Percentiles rank a stretch among this genome's conserved stretches.
phyloP scores from a whole-genome alignment of 306 rosid species.

The Betula pendula region DNA sequence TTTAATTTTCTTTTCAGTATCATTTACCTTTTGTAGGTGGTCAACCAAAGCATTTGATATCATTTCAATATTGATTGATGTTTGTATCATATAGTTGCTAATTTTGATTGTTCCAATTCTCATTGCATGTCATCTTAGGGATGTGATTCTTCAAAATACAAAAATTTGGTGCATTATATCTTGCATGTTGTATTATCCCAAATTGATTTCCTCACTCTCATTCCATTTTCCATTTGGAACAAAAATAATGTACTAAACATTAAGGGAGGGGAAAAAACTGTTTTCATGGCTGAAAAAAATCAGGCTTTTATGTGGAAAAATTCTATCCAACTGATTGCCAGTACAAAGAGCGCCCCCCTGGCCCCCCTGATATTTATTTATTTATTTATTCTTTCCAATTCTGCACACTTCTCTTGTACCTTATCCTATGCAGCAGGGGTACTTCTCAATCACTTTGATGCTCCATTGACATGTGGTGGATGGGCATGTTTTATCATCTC shows the following conservation, averaged over 20 bases:
- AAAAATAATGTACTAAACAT: neutral
- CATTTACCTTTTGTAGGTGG: neutral
- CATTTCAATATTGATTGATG: neutral
- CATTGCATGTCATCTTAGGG: neutral
- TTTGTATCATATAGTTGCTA: neutral
- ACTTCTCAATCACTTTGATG: neutral
- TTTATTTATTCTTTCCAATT: neutral
- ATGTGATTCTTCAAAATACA: slow-evolving; percentile 1
- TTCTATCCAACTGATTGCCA: neutral
- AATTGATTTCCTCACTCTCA: neutral
- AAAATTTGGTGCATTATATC: neutral
- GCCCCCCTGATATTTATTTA: neutral
- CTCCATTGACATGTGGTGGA: neutral
- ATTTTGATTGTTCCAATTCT: slow-evolving; percentile 2
- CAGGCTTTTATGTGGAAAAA: neutral
- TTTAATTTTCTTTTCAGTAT: slow-evolving; percentile 6
- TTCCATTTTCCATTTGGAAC: neutral
- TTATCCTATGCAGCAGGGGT: neutral
- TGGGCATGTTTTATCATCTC: too few species aligned
- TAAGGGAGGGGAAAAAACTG: neutral
- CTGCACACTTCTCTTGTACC: neutral
- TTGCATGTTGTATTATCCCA: neutral
- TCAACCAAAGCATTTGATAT: neutral
- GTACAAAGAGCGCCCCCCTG: neutral
- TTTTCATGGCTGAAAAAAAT: neutral